Conservation (phyloP, 1,284 basidiomycete genomes). For the Austroboletus novae-zelandiae region DNA sequence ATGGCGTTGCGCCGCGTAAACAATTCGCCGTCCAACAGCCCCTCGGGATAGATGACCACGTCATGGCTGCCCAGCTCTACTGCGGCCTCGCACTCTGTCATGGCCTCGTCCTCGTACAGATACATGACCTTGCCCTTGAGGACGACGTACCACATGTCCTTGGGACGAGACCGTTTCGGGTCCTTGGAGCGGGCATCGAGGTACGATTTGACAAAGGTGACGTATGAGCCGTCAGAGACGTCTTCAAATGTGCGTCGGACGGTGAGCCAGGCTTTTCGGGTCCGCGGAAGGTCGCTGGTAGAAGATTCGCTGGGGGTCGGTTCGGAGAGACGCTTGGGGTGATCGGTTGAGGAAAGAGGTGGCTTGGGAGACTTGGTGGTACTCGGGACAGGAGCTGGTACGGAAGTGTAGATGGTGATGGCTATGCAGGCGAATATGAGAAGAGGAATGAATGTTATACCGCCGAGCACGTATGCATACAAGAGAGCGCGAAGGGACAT, state of each 20-base stretch:
- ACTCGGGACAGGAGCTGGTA: constrained; percentile 64
- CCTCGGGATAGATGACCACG: constrained; percentile 72
- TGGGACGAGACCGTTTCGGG: constrained; percentile 73
- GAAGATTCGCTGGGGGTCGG: constrained; percentile 16
- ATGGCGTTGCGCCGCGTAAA: constrained; percentile 88
- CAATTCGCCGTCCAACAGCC: constrained; percentile 77
- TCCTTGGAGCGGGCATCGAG: constrained; percentile 75
- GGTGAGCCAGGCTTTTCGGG: constrained; percentile 82
- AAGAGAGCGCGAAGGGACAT: constrained; percentile 68
- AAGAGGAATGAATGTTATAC: constrained; percentile 82
- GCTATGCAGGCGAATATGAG: constrained; percentile 55
- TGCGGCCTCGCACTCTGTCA: constrained; percentile 83
- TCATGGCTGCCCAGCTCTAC: constrained; percentile 77
- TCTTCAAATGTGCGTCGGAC: constrained; percentile 81
- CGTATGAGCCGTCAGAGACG: constrained; percentile 60
- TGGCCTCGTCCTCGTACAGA: constrained; percentile 86
- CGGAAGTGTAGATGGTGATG: constrained; percentile 72
- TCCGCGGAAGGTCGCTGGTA: constrained; percentile 55
- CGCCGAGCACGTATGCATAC: constrained; percentile 85
- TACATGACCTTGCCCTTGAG: constrained; percentile 88
- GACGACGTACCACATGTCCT: constrained; percentile 86
- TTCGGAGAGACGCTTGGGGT: constrained; percentile 25
- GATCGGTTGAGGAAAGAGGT: constrained; percentile 32
- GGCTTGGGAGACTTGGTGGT: constrained; percentile 41
- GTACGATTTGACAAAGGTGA: constrained; percentile 68